A percentile compares a stretch with the other conserved stretches of the same genome.
phyloP scores from a whole-genome alignment of 257 asterid genomes.

The Orobanche coerulescens region DNA sequence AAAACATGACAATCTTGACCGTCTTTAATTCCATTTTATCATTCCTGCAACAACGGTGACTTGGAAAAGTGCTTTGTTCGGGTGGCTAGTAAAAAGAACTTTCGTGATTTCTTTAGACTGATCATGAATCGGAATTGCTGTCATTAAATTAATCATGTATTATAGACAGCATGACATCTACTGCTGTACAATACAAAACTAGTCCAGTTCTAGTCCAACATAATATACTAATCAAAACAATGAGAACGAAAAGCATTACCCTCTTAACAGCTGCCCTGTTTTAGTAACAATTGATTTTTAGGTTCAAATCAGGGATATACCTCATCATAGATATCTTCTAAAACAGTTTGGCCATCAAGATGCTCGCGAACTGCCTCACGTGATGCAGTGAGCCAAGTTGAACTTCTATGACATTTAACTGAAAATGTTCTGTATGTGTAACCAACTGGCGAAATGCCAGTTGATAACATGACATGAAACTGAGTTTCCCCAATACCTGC shows the following conservation, averaged over 20 bases:
- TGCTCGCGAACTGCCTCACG: slow-evolving; percentile 36
- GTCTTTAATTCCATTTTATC: neutral
- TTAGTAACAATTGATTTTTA: slow-evolving; percentile 11
- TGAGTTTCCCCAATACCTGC: slow-evolving; percentile 67
- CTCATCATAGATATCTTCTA: slow-evolving; percentile 54
- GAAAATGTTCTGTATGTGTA: slow-evolving; percentile 55
- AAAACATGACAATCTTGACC: neutral
- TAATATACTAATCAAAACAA: neutral
- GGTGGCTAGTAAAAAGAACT: neutral
- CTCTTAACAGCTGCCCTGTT: neutral
- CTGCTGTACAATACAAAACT: neutral
- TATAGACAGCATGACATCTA: neutral
- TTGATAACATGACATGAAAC: slow-evolving; percentile 61
- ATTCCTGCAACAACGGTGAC: neutral
- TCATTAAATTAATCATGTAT: neutral
- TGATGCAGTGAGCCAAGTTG: slow-evolving; percentile 67
- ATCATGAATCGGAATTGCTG: neutral
- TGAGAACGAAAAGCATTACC: neutral
- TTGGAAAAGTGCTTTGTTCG: too few relatives aligned
- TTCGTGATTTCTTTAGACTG: neutral
- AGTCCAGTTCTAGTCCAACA: slow-evolving; percentile 8
- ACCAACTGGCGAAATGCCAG: slow-evolving; percentile 71
- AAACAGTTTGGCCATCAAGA: slow-evolving; percentile 69
- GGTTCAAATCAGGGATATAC: slow-evolving; percentile 34
- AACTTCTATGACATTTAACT: slow-evolving; percentile 33